Conservation (phyloP, 768 basidiomycete genomes). For the Amanita subjunquillea region DNA sequence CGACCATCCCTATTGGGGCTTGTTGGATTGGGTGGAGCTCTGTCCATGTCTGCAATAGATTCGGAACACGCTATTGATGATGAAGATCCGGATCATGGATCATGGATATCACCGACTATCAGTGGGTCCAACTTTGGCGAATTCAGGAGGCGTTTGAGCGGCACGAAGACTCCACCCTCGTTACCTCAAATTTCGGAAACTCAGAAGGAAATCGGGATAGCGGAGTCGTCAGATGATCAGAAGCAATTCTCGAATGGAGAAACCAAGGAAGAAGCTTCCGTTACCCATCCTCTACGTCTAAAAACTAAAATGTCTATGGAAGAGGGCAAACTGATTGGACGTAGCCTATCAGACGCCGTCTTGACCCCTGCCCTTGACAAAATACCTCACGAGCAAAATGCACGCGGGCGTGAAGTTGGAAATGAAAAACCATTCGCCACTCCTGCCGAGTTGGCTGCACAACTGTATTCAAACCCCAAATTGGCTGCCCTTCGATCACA, state of each 20-base stretch:
- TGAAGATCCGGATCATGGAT: constrained; percentile 1
- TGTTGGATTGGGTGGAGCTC: constrained; percentile 19
- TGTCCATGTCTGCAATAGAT: constrained; percentile 26
- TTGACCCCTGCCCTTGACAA: constrained; percentile 16
- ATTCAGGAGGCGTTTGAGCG: background rate
- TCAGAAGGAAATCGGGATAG: background rate
- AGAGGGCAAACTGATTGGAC: constrained; percentile 27
- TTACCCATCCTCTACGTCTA: background rate
- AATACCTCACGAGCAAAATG: constrained; percentile 4
- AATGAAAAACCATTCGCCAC: constrained; percentile 11
- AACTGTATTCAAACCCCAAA: constrained; percentile 31
- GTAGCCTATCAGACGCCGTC: constrained; percentile 32
- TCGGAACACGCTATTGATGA: constrained; percentile 1
- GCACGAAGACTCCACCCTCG: constrained; percentile 4
- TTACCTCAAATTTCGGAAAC: constrained; percentile 4
- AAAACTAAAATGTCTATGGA: constrained; percentile 13
- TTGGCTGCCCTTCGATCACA: constrained; percentile 26
- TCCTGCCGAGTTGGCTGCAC: constrained; percentile 30
- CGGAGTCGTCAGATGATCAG: background rate
- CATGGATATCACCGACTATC: background rate
- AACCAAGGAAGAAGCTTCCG: background rate
- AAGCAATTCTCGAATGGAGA: background rate
- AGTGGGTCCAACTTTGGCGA: background rate
- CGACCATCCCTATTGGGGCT: constrained; percentile 7
- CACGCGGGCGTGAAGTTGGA: constrained; percentile 6